These are phyloP conservation scores for Sordariomycetes sp. DNA, from an alignment of 2,329 filamentous ascomycete species.

Conservation along the genomic window DNA sequence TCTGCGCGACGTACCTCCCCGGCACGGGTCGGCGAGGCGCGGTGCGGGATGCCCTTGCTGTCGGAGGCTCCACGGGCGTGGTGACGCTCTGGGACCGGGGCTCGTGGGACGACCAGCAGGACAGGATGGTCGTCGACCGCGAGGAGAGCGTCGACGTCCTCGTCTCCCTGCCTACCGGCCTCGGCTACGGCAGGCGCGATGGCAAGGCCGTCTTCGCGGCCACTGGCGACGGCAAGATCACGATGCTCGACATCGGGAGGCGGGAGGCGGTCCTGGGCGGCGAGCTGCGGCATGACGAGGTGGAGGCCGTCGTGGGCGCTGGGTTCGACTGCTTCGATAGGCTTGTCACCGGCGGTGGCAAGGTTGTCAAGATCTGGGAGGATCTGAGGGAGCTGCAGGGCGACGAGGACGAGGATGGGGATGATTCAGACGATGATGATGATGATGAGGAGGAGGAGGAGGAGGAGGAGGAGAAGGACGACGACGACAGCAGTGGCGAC, in stretches of 20 bases:
- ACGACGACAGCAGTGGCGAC: constrained; percentile 22
- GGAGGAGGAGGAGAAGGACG: constrained; percentile 28
- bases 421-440: constrained; percentile 24
- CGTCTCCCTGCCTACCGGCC: constrained; percentile 53
- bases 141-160: constrained; percentile 77
- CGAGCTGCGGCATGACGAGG: constrained; percentile 61
- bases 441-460: constrained; percentile 27
- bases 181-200: constrained; percentile 34
- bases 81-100: constrained; percentile 90
- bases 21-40: constrained; percentile 53
- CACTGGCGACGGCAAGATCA: constrained; percentile 65
- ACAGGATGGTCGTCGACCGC: constrained; percentile 63
- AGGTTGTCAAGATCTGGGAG: constrained; percentile 86
- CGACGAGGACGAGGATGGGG: constrained; percentile 25
- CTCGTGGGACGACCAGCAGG: constrained; percentile 89
- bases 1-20: constrained; percentile 67
- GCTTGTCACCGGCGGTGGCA: constrained; percentile 81
- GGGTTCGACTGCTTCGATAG: constrained; percentile 76
- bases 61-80: constrained; percentile 66
- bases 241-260: constrained; percentile 61
- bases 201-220: constrained; percentile 64
- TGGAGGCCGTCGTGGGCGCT: constrained; percentile 72
- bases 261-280: constrained; percentile 57
- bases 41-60: constrained; percentile 59
- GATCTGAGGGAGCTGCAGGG: constrained; percentile 47